Percentiles rank a stretch among this genome's conserved stretches.
Evolutionary conservation across 345 rosid genomes (phyloP).

Genomic region (Moringa oleifera): DNA sequence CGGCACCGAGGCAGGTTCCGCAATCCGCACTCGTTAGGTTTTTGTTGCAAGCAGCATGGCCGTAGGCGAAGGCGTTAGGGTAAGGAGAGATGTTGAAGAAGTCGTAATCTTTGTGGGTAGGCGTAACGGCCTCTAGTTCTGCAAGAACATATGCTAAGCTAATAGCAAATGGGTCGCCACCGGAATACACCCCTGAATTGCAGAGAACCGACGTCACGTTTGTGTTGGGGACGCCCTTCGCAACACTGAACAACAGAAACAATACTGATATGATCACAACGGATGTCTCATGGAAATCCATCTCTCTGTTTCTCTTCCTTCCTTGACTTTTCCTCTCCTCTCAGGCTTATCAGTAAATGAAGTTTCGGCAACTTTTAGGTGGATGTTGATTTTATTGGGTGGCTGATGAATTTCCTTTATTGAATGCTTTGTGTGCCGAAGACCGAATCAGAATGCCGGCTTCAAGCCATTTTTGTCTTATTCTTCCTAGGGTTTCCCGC

Average conservation of each 20-base stretch:
- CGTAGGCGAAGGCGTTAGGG: constrained; percentile 56
- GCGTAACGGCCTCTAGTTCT: constrained; percentile 28
- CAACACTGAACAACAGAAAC: not conserved
- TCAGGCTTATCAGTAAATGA: no score
- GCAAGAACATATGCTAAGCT: constrained; percentile 33
- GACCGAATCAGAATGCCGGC: no score
- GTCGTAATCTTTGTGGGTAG: constrained; percentile 25
- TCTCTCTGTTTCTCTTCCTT: constrained; percentile 2
- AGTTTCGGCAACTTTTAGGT: no score
- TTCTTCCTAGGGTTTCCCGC: no score
- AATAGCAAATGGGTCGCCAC: constrained; percentile 36
- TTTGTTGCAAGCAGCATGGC: constrained; percentile 41
- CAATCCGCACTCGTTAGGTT: constrained; percentile 42
- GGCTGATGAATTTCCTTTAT: no score
- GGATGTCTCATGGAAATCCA: constrained; percentile 21
- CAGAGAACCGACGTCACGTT: constrained; percentile 32
- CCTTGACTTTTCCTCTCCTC: no score
- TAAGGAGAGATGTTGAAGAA: constrained; percentile 51
- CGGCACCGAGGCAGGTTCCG: constrained; percentile 34
- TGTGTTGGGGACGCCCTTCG: constrained; percentile 30
- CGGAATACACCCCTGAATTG: constrained; percentile 30
- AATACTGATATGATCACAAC: constrained; percentile 8
- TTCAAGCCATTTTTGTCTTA: no score
- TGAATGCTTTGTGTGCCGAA: no score
- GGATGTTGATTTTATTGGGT: no score